Conservation (phyloP, 1,284 basidiomycete species). For the Ceratobasidium sp. region DNA sequence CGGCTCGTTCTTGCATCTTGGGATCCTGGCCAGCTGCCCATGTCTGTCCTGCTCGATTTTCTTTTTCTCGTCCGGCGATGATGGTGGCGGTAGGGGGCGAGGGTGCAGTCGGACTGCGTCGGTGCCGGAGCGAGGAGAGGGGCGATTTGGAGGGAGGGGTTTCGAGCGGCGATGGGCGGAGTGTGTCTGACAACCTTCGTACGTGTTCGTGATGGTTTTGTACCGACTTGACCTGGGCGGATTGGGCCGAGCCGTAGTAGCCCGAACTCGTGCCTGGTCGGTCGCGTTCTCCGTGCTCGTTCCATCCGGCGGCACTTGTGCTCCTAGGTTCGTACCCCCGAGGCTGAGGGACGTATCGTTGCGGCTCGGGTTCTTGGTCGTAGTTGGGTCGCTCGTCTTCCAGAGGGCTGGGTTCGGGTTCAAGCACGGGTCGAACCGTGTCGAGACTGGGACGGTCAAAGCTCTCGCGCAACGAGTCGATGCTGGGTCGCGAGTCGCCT, state of each 20-base stretch:
- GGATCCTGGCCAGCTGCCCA: constrained; percentile 51
- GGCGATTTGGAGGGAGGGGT: constrained; percentile 1
- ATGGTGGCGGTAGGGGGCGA: constrained; percentile 58
- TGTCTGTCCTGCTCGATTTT: constrained; percentile 50
- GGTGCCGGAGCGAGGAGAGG: constrained; percentile 47
- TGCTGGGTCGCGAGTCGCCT: constrained; percentile 9
- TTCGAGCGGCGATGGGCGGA: constrained; percentile 17
- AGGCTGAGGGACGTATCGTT: not conserved
- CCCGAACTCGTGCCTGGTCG: constrained; percentile 27
- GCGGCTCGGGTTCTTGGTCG: not conserved
- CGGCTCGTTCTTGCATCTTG: not conserved
- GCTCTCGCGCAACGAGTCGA: constrained; percentile 2
- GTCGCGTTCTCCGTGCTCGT: not conserved
- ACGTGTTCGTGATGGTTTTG: constrained; percentile 18
- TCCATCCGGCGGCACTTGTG: constrained; percentile 14
- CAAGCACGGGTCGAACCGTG: not conserved
- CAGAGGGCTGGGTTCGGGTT: not conserved
- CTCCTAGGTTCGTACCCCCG: not conserved
- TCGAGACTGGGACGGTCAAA: constrained; percentile 7
- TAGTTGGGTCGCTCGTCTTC: not conserved
- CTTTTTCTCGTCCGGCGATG: constrained; percentile 44
- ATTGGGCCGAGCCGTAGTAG: constrained; percentile 1
- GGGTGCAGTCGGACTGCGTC: constrained; percentile 67
- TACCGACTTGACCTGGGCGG: constrained; percentile 7
- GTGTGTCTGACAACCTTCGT: constrained; percentile 13